A percentile compares a stretch with the other conserved stretches of the same genome.
Conservation (phyloP, 2,329 filamentous ascomycete genomes). For the Didymella pinodella region DNA sequence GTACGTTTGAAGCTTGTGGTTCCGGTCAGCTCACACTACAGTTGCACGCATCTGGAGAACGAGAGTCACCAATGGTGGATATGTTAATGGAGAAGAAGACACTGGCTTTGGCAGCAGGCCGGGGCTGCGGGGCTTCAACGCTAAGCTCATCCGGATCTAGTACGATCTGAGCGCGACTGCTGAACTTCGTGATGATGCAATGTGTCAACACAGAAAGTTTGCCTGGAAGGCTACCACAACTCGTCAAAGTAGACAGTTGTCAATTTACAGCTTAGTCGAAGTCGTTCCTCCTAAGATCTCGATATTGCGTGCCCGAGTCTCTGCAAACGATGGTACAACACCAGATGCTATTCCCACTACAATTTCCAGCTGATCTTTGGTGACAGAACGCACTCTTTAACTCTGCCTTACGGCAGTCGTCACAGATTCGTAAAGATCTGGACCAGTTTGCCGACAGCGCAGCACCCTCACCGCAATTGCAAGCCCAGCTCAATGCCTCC, state of each 20-base stretch:
- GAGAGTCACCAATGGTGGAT: no score
- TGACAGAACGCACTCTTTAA: slow-evolving; percentile 83
- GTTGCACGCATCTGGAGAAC: no score
- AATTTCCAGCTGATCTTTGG: slow-evolving; percentile 20
- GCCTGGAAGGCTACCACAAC: slow-evolving; percentile 30
- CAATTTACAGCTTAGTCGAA: neutral
- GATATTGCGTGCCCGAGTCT: no score
- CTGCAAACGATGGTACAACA: slow-evolving; percentile 1
- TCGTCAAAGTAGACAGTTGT: neutral
- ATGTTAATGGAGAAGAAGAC: no score
- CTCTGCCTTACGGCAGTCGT: slow-evolving; percentile 83
- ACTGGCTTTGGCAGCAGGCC: no score
- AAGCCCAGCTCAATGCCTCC: slow-evolving; percentile 59
- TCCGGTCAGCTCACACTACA: no score
- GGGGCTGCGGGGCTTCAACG: neutral
- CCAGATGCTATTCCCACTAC: neutral
- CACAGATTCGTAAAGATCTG: slow-evolving; percentile 78
- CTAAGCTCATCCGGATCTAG: neutral
- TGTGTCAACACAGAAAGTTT: slow-evolving; percentile 38
- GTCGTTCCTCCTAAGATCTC: no score
- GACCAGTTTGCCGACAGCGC: slow-evolving; percentile 70
- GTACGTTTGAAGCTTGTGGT: no score
- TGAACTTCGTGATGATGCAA: slow-evolving; percentile 40
- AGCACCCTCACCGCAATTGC: slow-evolving; percentile 68
- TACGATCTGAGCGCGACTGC: neutral